These are phyloP conservation scores for Globisporangium irregulare DNA, from an alignment of 352 stramenopile genomes.

Conservation along the genomic window DNA sequence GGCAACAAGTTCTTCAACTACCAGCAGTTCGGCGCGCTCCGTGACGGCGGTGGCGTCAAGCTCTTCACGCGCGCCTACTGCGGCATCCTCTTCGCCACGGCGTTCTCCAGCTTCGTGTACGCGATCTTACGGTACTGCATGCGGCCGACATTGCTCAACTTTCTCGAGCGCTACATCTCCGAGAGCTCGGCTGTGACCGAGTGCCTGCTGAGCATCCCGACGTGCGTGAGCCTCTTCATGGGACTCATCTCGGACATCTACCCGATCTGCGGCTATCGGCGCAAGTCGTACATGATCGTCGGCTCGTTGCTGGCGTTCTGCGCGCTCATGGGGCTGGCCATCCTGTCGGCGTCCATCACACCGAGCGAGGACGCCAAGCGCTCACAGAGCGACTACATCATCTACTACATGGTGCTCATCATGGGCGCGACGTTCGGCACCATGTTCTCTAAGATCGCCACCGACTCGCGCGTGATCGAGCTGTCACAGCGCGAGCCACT, in stretches of 20 bases:
- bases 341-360: slow-evolving; percentile 44
- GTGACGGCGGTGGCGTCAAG: slow-evolving; percentile 51
- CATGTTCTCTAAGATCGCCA: slow-evolving; percentile 83
- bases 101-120: slow-evolving; percentile 55
- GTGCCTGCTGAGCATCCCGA: slow-evolving; percentile 84
- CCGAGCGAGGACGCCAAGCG: slow-evolving; percentile 27
- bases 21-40: slow-evolving; percentile 69
- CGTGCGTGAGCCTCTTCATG: slow-evolving; percentile 83
- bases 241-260: slow-evolving; percentile 86
- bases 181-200: slow-evolving; percentile 59
- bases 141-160: slow-evolving; percentile 67
- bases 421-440: slow-evolving; percentile 78
- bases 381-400: slow-evolving; percentile 16
- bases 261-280: slow-evolving; percentile 81
- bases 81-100: slow-evolving; percentile 53
- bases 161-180: slow-evolving; percentile 43
- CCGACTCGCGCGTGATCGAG: slow-evolving; percentile 79
- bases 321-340: slow-evolving; percentile 46
- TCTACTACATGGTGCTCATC: slow-evolving; percentile 55
- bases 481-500: slow-evolving; percentile 76
- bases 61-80: slow-evolving; percentile 62
- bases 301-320: slow-evolving; percentile 58
- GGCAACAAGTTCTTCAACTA: slow-evolving; percentile 71
- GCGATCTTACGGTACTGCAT: slow-evolving; percentile 64
- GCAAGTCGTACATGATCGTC: slow-evolving; percentile 90